Evolutionary conservation across 345 rosid genomes (phyloP).

Genomic region (Mangifera indica): DNA sequence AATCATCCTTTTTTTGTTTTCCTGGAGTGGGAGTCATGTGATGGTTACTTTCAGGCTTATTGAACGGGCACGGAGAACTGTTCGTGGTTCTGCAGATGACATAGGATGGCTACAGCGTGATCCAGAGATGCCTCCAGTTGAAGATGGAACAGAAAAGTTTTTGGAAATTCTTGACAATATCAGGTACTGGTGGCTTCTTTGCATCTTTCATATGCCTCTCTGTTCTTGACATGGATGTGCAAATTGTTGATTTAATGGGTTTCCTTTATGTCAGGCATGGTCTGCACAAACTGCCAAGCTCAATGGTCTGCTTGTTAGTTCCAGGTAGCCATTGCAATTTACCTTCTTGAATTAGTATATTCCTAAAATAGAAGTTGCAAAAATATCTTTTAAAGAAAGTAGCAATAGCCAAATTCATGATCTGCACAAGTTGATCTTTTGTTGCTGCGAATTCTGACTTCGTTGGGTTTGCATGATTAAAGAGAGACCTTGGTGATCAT

Average conservation of each 20-base stretch:
- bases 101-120: slow-evolving; percentile 85
- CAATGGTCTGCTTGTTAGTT: slow-evolving; percentile 82
- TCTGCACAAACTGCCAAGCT: slow-evolving; percentile 75
- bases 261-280: slow-evolving; percentile 72
- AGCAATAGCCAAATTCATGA: background rate
- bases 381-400: background rate
- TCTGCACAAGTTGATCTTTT: background rate
- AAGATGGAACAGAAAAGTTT: slow-evolving; percentile 87
- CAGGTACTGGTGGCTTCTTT: slow-evolving; percentile 49
- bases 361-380: background rate
- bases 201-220: slow-evolving; percentile 13
- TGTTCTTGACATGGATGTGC: slow-evolving; percentile 22
- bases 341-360: background rate
- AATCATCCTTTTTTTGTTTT: background rate
- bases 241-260: slow-evolving; percentile 23
- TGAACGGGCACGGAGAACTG: slow-evolving; percentile 86
- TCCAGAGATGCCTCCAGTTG: slow-evolving; percentile 75
- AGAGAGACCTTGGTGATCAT: background rate
- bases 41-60: slow-evolving; percentile 54
- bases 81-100: slow-evolving; percentile 95
- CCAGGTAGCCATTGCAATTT: slow-evolving; percentile 62
- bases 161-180: slow-evolving; percentile 69
- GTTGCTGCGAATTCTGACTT: background rate
- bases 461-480: background rate
- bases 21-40: background rate